Base-by-base conservation (phyloP, 495 filamentous ascomycete genomes). In the Talaromyces wortmannii region DNA sequence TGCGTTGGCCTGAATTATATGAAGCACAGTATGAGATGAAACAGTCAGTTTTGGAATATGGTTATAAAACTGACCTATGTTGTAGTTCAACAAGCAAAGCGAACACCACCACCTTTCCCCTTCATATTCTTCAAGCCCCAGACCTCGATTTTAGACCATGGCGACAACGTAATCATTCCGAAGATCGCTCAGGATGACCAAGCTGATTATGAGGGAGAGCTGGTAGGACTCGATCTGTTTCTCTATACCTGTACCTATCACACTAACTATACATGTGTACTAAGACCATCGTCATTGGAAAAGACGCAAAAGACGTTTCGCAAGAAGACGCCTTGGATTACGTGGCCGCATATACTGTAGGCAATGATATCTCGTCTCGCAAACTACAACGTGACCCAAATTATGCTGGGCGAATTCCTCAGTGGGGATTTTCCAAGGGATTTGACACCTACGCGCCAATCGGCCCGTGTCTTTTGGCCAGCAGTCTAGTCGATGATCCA, bases 391-490 rank as follows among this genome's bases (percentile, higher is more conserved):
- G 78, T 49, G 80, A 82, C 53, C 80, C 82, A 79, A 57, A 80
- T 80, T 59, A 81, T 78, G 60, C 82, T 73, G 53, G 72, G 81
- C 43, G 77, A 76, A 10, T 81, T 79, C 60, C 78, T 69, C 0
- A 61, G 69, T 5, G 80, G 81, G 62, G 79, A 75, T 6, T 82
- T 75, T 59, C 81, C 78, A 91, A 91, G 67, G 85, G 86, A 0
- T 90, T 88, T 60, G 88, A 91, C 66, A 79, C 83, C 36, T 90
- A 85, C 82, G 87, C 85, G n/a, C 88, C 87, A 0, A 83, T 78
- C 53, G 88, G 88, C 1, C 88, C 86, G 31, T 83, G 82, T 0
- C 58, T 75, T 3, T 68, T 77, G 12, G 55, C 67, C 12, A 50
- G 55, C 3, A 50, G 44, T 15, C 57, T 64, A 18, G 57, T 64